A percentile compares a stretch with the other conserved stretches of the same genome.
Evolutionary conservation across 352 stramenopile genomes (phyloP).

Genomic region (Pythium phragmiticola): DNA sequence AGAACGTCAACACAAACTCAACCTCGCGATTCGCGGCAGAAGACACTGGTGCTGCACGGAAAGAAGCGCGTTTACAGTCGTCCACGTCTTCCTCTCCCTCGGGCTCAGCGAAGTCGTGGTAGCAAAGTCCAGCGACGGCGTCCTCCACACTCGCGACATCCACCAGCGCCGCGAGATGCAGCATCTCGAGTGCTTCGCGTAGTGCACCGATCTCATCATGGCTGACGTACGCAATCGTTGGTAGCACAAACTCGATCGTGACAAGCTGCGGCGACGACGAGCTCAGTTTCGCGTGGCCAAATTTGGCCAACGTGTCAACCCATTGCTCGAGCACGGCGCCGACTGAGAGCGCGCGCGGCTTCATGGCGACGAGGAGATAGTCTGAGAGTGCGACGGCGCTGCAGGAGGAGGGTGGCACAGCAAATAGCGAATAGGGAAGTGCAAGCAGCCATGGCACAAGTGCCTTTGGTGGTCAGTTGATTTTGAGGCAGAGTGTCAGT

Average conservation of each 20-base stretch:
- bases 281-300: conserved; percentile 21
- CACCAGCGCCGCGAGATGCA: conserved; percentile 13
- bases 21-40: background rate
- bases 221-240: conserved; percentile 7
- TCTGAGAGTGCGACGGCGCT: too few species aligned
- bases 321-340: conserved; percentile 20
- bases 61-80: background rate
- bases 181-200: conserved; percentile 18
- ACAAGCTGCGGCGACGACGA: background rate
- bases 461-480: too few species aligned
- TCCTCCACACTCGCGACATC: conserved; percentile 16
- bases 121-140: conserved; percentile 18
- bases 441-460: too few species aligned
- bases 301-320: conserved; percentile 12
- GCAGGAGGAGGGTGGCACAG: too few species aligned
- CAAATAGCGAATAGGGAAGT: too few species aligned
- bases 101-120: conserved; percentile 12
- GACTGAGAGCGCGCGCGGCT: conserved; percentile 18
- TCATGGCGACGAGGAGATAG: conserved; percentile 1
- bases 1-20: conserved; percentile 21
- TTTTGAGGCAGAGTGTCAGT: background rate
- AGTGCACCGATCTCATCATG: conserved; percentile 4
- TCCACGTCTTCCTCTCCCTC: conserved; percentile 8
- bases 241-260: conserved; percentile 18
- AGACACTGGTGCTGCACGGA: background rate